Base-by-base conservation (phyloP, 148 eudicot genomes). In the Vaccinium vitisidaea region DNA sequence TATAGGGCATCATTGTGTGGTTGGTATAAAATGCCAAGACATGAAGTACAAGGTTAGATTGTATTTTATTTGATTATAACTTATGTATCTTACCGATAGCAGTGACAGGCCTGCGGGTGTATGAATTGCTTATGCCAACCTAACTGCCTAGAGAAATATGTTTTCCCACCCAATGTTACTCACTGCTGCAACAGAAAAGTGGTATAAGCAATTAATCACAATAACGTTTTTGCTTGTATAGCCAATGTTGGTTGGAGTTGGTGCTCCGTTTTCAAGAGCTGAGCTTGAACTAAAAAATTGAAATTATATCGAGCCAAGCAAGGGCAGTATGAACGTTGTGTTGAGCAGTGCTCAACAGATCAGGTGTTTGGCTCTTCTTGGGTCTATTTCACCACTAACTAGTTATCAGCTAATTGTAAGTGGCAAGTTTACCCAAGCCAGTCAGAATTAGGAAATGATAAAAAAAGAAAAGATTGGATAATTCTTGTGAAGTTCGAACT, bases 1-100 rank as follows among this genome's bases (percentile, higher is more conserved):
- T 61, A 92, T 97, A 82, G 99, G 99, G 56, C 92, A 95, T 93
- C 94, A 97, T 91, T 94, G 98, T 80, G 96, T 97, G 84, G 94
- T 97, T 50, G 99, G 99, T 84, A 87, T 93, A 25, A 95, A 91
- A 84, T 97, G 99, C 88, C 98, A 97, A 85, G 99, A 97, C 87
- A 89, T 97, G 91, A 97, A 97, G 89, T 97, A 97, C 85, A 95
- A 94, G 98, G 98, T 93, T 70, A 77, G 84, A 73, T 86, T 85
- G 81, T 46, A 19, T 4, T 73, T 25, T 46, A 13, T 46, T 53
- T 82, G 8, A 27, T 82, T 52, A 7, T 8, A 0, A 52, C 14
- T 49, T 3, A n/a, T 80, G 21, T 19, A 70, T 82, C 55, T 11
- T 67, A 21, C 23, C 3, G 6, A 75, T 43, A 32, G 5, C 9